Base-by-base conservation (phyloP, 164 flowering plant species). In the Chloranthus sessilifolius region DNA sequence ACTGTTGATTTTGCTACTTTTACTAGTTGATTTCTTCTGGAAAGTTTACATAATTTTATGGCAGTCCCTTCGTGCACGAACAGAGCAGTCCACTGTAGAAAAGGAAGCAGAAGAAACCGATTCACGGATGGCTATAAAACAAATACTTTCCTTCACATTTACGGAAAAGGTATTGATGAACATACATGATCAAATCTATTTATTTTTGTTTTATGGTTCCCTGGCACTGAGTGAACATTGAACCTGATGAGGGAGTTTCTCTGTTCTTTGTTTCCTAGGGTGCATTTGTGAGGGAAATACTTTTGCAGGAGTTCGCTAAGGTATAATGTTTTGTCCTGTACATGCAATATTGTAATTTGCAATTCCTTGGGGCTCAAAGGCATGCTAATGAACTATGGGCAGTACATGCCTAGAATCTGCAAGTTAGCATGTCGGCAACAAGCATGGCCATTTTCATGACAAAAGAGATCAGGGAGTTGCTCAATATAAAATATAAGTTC, bases 301-400 rank as follows among this genome's bases (percentile, higher is more conserved):
- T 92, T 57, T 70, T 88, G 56, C 73, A 85, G 53, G 96, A 92
- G 72, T 50, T 84, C 50, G 76, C 89, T n/a, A 92, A 92, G 95
- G 98, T 85, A 64, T 16, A n/a, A 4, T 29, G 23, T 36, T 47
- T 39, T 43, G 20, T 15, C 44, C 29, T 30, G 25, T 7, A 10
- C 28, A n/a, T 14, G 1, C 36, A 4, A 9, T 28, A 0, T 52
- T 9, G 33, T 44, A 11, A 24, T 45, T 35, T 10, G n/a, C n/a
- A n/a, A n/a, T n/a, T n/a, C n/a, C n/a, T n/a, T n/a, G n/a, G n/a
- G n/a, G n/a, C n/a, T n/a, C n/a, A n/a, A n/a, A n/a, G n/a, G n/a
- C n/a, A n/a, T n/a, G n/a, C n/a, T n/a, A n/a, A n/a, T n/a, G n/a
- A n/a, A n/a, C n/a, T n/a, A n/a, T 11, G 26, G 20, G 16, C 36